Base-by-base conservation (phyloP, 306 rosid species). In the Abrus precatorius region DNA sequence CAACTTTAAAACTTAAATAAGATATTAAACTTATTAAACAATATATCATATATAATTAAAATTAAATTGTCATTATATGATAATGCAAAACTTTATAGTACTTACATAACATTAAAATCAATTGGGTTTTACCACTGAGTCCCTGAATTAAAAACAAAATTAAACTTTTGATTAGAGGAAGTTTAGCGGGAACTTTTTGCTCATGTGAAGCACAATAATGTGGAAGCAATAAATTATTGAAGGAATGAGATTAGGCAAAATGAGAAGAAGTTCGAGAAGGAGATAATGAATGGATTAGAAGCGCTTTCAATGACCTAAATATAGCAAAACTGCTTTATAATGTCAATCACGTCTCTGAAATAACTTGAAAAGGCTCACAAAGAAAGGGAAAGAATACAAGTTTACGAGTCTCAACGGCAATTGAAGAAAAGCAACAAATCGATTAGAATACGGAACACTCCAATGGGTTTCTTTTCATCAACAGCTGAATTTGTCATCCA, bases 381-480 rank as follows among this genome's bases (percentile, higher is more conserved):
- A 68, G 20, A 52, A 72, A 72, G 53, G 38, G 33, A 36, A 62
- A 63, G 55, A 72, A 29, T 50, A 57, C 63, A 14, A 12, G 38
- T 49, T 78, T 69, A 27, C 69, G 32, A 32, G 11, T 33, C 33
- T 7, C 20, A 43, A 30, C 27, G 36, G 70, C 2, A 40, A 5
- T 45, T 41, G 30, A n/a, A 59, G 20, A 57, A 72, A 67, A 60
- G 54, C 34, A 63, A 72, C 43, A 5, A 67, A 27, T 10, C 49
- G 32, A 44, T 73, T 27, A 78, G 11, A 40, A 54, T 29, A 8
- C 12, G 71, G 77, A 54, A 63, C 43, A 49, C 55, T 20, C 64
- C 71, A 43, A 78, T 75, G 86, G 81, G 81, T 9, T 77, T 74
- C 44, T 70, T 71, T 63, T 33, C 48, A 57, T 29, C 55, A 14